Evolutionary conservation across 2,329 filamentous ascomycete genomes (phyloP).

Genomic region (Fusarium pseudoanthophilum): DNA sequence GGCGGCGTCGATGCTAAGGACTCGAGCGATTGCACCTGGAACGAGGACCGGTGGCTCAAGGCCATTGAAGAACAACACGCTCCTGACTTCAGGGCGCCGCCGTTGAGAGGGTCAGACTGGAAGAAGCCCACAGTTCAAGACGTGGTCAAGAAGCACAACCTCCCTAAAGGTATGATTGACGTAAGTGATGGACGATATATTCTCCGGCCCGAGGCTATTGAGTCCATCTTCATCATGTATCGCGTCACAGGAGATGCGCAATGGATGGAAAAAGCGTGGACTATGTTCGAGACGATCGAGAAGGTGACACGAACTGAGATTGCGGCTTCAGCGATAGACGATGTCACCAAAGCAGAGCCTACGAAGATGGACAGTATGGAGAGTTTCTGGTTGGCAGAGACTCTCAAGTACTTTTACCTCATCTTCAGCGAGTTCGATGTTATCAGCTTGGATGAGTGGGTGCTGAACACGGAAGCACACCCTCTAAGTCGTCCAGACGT

Average conservation of each 20-base stretch:
- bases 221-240: conserved; percentile 83
- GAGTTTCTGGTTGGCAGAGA: conserved; percentile 79
- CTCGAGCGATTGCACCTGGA: conserved; percentile 50
- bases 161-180: conserved; percentile 66
- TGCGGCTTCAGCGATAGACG: conserved; percentile 73
- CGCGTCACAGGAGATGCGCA: conserved; percentile 73
- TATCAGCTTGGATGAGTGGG: conserved; percentile 70
- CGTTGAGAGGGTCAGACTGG: conserved; percentile 37
- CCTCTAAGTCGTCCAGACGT: conserved; percentile 51
- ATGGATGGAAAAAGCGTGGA: conserved; percentile 77
- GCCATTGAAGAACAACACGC: conserved; percentile 41
- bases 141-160: conserved; percentile 39
- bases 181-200: conserved; percentile 70
- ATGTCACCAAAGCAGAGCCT: conserved; percentile 60
- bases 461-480: conserved; percentile 68
- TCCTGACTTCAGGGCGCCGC: conserved; percentile 39
- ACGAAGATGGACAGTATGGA: conserved; percentile 72
- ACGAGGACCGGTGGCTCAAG: conserved; percentile 46
- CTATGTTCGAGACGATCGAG: conserved; percentile 75
- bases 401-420: conserved; percentile 74
- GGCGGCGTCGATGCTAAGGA: conserved; percentile 42
- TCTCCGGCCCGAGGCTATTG: conserved; percentile 79
- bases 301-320: conserved; percentile 69
- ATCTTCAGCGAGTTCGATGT: conserved; percentile 69
- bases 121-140: conserved; percentile 41